These are phyloP conservation scores for Chamaenerion angustifolium DNA, from an alignment of 345 rosid species.

Conservation along the genomic window DNA sequence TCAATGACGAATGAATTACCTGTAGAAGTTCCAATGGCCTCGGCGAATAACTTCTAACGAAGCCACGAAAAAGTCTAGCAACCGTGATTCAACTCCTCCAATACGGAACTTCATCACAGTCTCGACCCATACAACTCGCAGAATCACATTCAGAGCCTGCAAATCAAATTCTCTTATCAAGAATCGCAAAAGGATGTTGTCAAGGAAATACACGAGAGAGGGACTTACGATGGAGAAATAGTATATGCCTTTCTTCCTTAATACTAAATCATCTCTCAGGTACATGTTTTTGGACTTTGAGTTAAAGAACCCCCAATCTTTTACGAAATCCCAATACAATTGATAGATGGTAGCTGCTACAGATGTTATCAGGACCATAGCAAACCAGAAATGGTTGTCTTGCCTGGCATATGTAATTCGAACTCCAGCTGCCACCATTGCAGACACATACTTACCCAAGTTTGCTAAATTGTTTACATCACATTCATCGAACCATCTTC, in stretches of 20 bases:
- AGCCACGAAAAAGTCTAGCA: constrained; percentile 77
- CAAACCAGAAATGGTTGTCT: constrained; percentile 35
- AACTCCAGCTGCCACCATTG: constrained; percentile 94
- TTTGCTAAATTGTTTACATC: constrained; percentile 56
- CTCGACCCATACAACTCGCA: constrained; percentile 88
- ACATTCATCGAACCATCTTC: constrained; percentile 75
- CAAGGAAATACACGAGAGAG: not conserved
- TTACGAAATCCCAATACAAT: constrained; percentile 89
- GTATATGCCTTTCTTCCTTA: constrained; percentile 61
- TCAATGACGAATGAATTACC: no score
- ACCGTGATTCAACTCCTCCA: constrained; percentile 30
- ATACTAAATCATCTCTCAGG: constrained; percentile 74
- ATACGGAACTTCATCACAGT: constrained; percentile 43
- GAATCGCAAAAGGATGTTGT: not conserved
- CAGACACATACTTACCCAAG: constrained; percentile 96
- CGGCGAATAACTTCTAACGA: constrained; percentile 83
- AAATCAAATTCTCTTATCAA: not conserved
- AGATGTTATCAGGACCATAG: constrained; percentile 48
- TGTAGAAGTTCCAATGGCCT: constrained; percentile 97
- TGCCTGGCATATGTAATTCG: constrained; percentile 66
- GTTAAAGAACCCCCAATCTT: constrained; percentile 79
- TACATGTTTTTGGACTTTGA: constrained; percentile 56
- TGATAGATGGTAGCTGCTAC: constrained; percentile 63
- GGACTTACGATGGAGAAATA: constrained; percentile 74
- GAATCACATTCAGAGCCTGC: constrained; percentile 65